A percentile compares a stretch with the other conserved stretches of the same genome.
Conservation (phyloP, 176 grass and related monocot genomes). For the Bothriochloa decipiens region DNA sequence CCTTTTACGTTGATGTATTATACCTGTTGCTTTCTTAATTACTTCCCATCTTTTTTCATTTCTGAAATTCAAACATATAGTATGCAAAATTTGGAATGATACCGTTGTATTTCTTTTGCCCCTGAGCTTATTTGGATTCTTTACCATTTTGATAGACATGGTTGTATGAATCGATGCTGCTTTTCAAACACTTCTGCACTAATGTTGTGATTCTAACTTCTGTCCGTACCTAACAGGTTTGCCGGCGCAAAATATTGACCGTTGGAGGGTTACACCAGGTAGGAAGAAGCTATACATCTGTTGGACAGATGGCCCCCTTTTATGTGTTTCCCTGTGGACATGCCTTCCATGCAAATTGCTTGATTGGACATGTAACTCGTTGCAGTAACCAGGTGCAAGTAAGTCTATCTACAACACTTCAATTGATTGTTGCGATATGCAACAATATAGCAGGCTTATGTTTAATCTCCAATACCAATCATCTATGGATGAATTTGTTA, state of each 20-base stretch:
- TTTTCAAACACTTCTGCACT: background rate
- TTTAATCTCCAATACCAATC: background rate
- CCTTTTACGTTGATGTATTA: background rate
- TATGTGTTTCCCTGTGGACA: constrained; percentile 98
- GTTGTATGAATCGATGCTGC: constrained; percentile 2
- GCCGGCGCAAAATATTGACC: constrained; percentile 89
- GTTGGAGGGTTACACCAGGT: constrained; percentile 71
- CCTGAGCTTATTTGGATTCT: background rate
- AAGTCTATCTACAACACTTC: constrained; percentile 40
- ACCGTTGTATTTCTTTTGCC: constrained; percentile 2
- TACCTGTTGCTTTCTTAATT: constrained; percentile 2
- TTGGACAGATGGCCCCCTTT: constrained; percentile 83
- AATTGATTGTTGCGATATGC: background rate
- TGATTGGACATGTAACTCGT: constrained; percentile 84
- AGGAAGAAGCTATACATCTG: constrained; percentile 73
- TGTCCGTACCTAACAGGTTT: constrained; percentile 54
- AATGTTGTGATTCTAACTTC: constrained; percentile 16
- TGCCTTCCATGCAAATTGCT: constrained; percentile 86
- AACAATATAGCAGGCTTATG: constrained; percentile 5
- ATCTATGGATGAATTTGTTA: constrained; percentile 15
- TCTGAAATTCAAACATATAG: background rate
- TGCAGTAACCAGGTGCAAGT: constrained; percentile 72
- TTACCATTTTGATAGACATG: constrained; percentile 10
- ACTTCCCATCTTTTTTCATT: constrained; percentile 14
- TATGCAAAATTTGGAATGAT: background rate